Conservation (phyloP, 768 basidiomycete species). For the Floccularia luteovirens region DNA sequence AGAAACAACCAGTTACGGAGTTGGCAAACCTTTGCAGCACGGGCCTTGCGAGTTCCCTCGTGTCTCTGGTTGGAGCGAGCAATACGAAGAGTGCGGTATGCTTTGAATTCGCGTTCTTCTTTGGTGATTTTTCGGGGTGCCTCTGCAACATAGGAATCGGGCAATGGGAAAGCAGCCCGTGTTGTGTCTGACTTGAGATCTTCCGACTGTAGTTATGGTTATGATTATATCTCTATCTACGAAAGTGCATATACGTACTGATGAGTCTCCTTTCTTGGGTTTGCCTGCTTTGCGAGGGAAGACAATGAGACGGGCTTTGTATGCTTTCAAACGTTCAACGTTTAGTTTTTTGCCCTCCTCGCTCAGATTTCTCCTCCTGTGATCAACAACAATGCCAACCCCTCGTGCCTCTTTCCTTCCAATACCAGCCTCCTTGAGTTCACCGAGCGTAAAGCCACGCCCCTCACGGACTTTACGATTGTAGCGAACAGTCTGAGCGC, state of each 20-base stretch:
- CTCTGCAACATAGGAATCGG: slow-evolving; percentile 63
- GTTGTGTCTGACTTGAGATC: slow-evolving; percentile 77
- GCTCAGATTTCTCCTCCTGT: slow-evolving; percentile 91
- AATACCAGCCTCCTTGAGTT: slow-evolving; percentile 95
- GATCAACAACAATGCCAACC: slow-evolving; percentile 94
- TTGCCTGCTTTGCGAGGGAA: slow-evolving; percentile 96
- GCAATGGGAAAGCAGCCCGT: slow-evolving; percentile 59
- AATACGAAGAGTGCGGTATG: slow-evolving; percentile 82
- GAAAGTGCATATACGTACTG: slow-evolving; percentile 47
- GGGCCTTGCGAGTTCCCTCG: slow-evolving; percentile 83
- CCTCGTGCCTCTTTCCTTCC: slow-evolving; percentile 88
- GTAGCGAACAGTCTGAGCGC: slow-evolving; percentile 94
- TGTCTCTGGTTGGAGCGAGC: slow-evolving; percentile 77
- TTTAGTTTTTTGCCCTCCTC: slow-evolving; percentile 96
- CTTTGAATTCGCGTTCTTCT: slow-evolving; percentile 84
- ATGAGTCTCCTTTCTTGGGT: slow-evolving; percentile 92
- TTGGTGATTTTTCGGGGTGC: slow-evolving; percentile 87
- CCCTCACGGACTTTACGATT: slow-evolving; percentile 97
- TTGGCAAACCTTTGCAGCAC: slow-evolving; percentile 71
- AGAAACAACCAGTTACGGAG: not conserved
- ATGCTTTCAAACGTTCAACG: slow-evolving; percentile 88
- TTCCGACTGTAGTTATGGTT: slow-evolving; percentile 47
- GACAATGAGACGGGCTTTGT: slow-evolving; percentile 89
- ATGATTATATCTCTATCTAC: slow-evolving; percentile 5
- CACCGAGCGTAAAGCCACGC: slow-evolving; percentile 90